phyloP scores from a whole-genome alignment of 164 flowering plant species.

The Magnolia changhungtana region DNA sequence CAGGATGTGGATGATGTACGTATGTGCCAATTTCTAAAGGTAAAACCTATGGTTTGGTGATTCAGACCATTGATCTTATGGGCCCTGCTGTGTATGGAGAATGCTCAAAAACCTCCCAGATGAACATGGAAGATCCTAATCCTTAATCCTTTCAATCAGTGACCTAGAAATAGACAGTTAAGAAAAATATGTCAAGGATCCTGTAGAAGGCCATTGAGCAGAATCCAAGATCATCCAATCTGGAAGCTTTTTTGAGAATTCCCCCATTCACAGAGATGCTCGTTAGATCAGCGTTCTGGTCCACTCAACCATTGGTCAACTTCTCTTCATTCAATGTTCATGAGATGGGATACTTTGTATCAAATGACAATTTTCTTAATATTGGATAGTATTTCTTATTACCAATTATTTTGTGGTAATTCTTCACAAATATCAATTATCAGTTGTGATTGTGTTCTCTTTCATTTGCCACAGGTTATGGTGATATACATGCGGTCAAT shows the following conservation, averaged over 20 bases:
- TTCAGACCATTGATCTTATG: neutral
- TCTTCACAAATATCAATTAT: neutral
- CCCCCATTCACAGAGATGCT: neutral
- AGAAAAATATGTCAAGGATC: neutral
- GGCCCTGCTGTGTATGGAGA: neutral
- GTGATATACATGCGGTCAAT: conserved; percentile 86
- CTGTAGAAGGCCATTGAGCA: neutral
- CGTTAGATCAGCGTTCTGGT: too few species aligned
- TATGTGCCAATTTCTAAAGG: neutral
- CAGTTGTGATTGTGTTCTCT: neutral
- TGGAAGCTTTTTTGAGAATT: neutral
- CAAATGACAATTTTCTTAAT: neutral
- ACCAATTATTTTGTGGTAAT: neutral
- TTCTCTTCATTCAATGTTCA: neutral
- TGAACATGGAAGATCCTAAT: neutral
- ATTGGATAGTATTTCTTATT: neutral
- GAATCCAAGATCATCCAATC: neutral
- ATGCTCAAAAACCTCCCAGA: neutral
- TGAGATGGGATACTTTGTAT: neutral
- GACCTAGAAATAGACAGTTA: neutral
- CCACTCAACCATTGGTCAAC: neutral
- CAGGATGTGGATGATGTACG: neutral
- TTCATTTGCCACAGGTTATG: conserved; percentile 53
- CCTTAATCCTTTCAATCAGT: neutral
- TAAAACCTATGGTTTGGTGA: neutral